Conservation (phyloP, 345 rosid genomes). For the Geranium rotundifolium region DNA sequence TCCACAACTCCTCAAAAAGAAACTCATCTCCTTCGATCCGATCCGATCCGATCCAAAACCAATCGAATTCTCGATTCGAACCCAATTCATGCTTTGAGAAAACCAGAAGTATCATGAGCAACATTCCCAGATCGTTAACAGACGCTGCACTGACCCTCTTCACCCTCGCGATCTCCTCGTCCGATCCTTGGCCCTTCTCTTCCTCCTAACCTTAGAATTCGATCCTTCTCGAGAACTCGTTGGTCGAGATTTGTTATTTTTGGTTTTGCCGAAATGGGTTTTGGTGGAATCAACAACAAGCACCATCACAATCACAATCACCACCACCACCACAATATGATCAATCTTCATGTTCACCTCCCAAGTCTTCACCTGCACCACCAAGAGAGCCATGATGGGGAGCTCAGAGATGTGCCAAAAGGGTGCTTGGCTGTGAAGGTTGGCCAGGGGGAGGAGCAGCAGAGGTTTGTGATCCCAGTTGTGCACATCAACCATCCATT, state of each 20-base stretch:
- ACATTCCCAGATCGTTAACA: constrained; percentile 65
- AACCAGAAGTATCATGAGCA: constrained; percentile 57
- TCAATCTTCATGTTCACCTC: too few relatives aligned
- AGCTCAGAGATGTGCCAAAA: constrained; percentile 42
- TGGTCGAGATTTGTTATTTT: too few relatives aligned
- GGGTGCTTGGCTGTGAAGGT: constrained; percentile 74
- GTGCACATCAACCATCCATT: constrained; percentile 69
- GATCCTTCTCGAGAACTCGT: neutral
- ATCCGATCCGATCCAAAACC: neutral
- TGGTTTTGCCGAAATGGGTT: neutral
- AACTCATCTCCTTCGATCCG: neutral
- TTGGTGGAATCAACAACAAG: neutral
- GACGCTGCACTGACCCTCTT: constrained; percentile 66
- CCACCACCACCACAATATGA: constrained; percentile 15
- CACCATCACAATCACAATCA: constrained; percentile 1
- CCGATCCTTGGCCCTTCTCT: constrained; percentile 91
- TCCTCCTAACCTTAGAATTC: constrained; percentile 20
- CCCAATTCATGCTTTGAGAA: neutral
- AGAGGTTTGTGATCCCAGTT: constrained; percentile 71
- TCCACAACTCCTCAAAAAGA: neutral
- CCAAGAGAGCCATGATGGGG: too few relatives aligned
- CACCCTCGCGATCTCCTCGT: constrained; percentile 58
- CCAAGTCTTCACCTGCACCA: too few relatives aligned
- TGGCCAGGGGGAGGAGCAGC: constrained; percentile 52
- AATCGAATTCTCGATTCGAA: too few relatives aligned